Evolutionary conservation across 2,329 filamentous ascomycete species (phyloP), one percentile per base, ranked within the genome.

Genomic region (Hypoxylon sp.): DNA sequence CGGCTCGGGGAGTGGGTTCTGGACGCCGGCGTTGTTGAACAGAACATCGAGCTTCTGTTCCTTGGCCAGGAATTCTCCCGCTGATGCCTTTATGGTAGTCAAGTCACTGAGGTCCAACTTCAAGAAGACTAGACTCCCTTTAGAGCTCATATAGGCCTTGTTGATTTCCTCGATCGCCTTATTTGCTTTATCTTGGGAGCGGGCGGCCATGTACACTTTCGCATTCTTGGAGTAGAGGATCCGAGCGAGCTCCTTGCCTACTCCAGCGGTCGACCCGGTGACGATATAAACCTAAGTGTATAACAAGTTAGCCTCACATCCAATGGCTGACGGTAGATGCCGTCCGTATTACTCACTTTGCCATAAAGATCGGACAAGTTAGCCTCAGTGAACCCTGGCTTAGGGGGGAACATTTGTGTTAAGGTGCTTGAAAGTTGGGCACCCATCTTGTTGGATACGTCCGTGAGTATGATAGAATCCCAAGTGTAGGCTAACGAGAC

Each of bases 121-220:
- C 1, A 85, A 70, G 71, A 77, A 83, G 14, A 68, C 66, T 0
- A 84, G 55, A 20, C 72, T 40, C 30, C 82, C 82, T 35, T 68
- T 76, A 1, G 79, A 80, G 3, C 64, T 53, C 4, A 72, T 73
- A 1, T 71, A 56, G 1, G 73, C 44, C 7, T 64, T 46, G 53
- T 80, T 78, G 69, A 86, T 83, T 6, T 77, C 74, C 3, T 72
- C 65, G 58, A 85, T 85, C 1, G 82, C 81, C 3, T 66, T 71
- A 11, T 72, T 67, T 0, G 79, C 79, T 68, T 83, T 84, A 3
- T 77, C 74, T 54, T 79, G 72, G 1, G 79, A 81, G 25, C 84
- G 81, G 1, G 79, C 81, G 3, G 80, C 81, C 17, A 85, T 69
- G 72, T 83, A 85, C 37, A 85, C 81, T 53, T 79, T 83, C 25